Base-by-base conservation (phyloP, 345 rosid genomes). In the Euphorbia peplus region DNA sequence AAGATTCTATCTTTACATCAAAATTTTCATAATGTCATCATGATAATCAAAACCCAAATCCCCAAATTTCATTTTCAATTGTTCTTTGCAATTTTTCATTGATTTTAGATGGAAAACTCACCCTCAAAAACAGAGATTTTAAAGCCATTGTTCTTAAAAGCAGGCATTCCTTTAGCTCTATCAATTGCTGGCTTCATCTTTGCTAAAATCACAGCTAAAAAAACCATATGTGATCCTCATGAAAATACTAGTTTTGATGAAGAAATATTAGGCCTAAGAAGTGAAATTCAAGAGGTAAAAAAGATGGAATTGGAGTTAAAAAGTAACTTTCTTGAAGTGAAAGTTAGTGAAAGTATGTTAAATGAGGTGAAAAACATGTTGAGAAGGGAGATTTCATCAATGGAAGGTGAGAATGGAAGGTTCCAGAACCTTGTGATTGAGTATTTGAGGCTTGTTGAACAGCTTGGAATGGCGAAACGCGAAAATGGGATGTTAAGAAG, bases 111-210 rank as follows among this genome's bases (percentile, higher is more conserved):
- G 90, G 86, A 84, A 48, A 63, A 75, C 70, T 14, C 88, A 60
- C 26, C 75, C 46, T 80, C 82, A 55, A 82, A 73, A 68, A 75
- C 71, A 57, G 80, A 78, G 56, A 66, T 65, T 56, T 58, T 85
- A 53, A 88, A 71, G 84, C 95, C 96, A 1, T 60, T 81, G 70
- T 62, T 88, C 29, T 80, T 93, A 22, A 88, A 82, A 76, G 87
- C 90, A 66, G 87, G 89, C 25, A 56, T 90, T 55, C 85, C 91
- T 57, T 54, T 92, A 53, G 87, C 71, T 26, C 0, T 92, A n/a
- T 87, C 96, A 28, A 71, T 87, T 67, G 82, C 88, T 53, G 92
- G 92, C 74, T 81, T 90, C 61, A 3, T 84, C 44, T 80, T 50
- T 66, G 86, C 89, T 0, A 84, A 66, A 75, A 76, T 84, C 71